phyloP scores from a whole-genome alignment of 352 stramenopile genomes.

The Phytophthora pluvialis region DNA sequence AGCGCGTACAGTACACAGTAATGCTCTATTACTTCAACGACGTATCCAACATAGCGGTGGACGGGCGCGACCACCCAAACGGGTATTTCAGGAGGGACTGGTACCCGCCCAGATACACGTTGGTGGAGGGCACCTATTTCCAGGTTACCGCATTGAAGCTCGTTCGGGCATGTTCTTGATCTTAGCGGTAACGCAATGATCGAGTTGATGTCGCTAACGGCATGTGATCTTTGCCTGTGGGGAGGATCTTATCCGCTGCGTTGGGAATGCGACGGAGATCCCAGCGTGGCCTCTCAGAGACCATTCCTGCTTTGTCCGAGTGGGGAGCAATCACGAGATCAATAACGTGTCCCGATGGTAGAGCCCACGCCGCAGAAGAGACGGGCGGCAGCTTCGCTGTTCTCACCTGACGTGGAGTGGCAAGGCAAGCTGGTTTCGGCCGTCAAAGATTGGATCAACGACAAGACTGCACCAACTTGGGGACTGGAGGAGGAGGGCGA shows the following conservation, averaged over 20 bases:
- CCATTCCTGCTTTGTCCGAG: conserved; percentile 17
- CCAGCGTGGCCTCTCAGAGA: not conserved
- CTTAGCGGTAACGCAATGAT: conserved; percentile 1
- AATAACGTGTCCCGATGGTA: conserved; percentile 1
- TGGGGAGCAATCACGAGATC: not conserved
- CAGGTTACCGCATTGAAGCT: not conserved
- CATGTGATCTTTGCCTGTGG: conserved; percentile 7
- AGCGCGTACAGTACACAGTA: not conserved
- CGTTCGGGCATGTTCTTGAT: conserved; percentile 5
- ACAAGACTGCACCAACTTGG: not conserved
- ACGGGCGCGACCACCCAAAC: not conserved
- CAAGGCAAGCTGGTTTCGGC: conserved; percentile 12
- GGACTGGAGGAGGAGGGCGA: conserved; percentile 10
- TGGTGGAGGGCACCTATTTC: conserved; percentile 1
- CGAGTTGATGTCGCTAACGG: conserved; percentile 3
- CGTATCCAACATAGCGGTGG: conserved; percentile 3
- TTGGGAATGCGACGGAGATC: conserved; percentile 9
- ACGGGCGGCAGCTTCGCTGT: conserved; percentile 1
- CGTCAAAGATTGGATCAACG: not conserved
- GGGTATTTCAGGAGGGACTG: not conserved
- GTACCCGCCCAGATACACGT: not conserved
- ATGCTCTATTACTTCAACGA: conserved; percentile 30
- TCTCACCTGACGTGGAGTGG: conserved; percentile 3
- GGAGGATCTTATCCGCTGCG: conserved; percentile 25
- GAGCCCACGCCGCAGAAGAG: not conserved